Evolutionary conservation across 768 basidiomycete genomes (phyloP).

Genomic region (Vishniacozyma victoriae): DNA sequence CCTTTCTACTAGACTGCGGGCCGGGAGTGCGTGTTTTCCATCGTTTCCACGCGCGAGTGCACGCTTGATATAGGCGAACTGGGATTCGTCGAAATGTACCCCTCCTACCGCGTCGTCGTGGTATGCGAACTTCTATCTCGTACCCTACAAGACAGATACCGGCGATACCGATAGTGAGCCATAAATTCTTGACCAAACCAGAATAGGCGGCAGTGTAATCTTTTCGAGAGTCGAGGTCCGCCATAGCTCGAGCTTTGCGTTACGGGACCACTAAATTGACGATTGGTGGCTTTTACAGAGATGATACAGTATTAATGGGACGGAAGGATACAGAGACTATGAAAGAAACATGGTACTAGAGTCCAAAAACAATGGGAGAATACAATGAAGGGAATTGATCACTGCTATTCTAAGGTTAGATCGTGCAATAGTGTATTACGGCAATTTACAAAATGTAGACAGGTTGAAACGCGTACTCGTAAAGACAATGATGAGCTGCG

Average conservation of each 20-base stretch:
- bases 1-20: constrained; percentile 6
- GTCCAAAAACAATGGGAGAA: too few species aligned
- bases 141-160: constrained; percentile 38
- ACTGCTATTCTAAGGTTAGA: too few species aligned
- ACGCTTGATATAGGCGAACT: constrained; percentile 17
- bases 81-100: constrained; percentile 27
- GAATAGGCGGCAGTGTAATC: constrained; percentile 42
- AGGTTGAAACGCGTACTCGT: too few species aligned
- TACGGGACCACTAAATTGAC: background rate
- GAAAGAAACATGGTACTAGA: too few species aligned
- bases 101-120: constrained; percentile 31
- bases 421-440: too few species aligned
- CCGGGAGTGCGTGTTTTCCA: constrained; percentile 1
- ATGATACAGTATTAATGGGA: too few species aligned
- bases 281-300: too few species aligned
- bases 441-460: too few species aligned
- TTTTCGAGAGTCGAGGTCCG: constrained; percentile 1
- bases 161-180: constrained; percentile 39
- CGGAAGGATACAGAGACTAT: too few species aligned
- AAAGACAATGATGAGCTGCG: too few species aligned
- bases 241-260: background rate
- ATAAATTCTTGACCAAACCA: constrained; percentile 43
- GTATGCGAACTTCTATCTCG: constrained; percentile 42
- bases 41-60: constrained; percentile 13
- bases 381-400: too few species aligned